Evolutionary conservation across 495 filamentous ascomycete genomes (phyloP).

Genomic region (Penicillium crystallinum): DNA sequence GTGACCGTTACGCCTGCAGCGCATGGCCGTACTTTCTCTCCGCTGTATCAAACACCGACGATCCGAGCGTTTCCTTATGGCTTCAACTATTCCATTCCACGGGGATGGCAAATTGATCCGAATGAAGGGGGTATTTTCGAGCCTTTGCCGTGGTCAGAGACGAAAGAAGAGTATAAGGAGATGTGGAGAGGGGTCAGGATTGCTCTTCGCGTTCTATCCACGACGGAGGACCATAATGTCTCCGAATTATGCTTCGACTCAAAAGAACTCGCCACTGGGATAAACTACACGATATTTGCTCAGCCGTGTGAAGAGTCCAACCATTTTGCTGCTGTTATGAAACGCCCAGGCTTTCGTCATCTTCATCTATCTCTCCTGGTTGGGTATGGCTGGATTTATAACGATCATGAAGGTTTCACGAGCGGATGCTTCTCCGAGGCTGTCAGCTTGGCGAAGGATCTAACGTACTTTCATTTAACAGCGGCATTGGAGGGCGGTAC

Average conservation of each 20-base stretch:
- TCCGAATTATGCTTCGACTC: constrained; percentile 18
- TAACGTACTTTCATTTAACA: constrained; percentile 13
- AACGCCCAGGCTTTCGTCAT: constrained; percentile 10
- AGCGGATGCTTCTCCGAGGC: constrained; percentile 11
- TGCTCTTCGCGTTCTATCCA: constrained; percentile 12
- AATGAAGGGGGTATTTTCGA: background rate
- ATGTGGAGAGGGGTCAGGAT: constrained; percentile 18
- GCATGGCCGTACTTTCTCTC: constrained; percentile 23
- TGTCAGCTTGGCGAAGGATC: constrained; percentile 11
- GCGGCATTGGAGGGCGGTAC: constrained; percentile 6
- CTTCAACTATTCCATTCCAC: constrained; percentile 28
- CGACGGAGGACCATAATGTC: constrained; percentile 7
- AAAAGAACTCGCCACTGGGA: constrained; percentile 12
- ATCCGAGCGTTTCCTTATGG: constrained; percentile 26
- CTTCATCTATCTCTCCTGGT: constrained; percentile 12
- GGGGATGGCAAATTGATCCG: constrained; percentile 21
- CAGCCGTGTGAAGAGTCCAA: constrained; percentile 8
- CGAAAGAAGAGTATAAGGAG: constrained; percentile 10
- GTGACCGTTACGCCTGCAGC: constrained; percentile 28
- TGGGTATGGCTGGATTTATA: constrained; percentile 8
- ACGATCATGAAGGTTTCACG: constrained; percentile 12
- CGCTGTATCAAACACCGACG: constrained; percentile 31
- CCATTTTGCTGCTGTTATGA: constrained; percentile 6
- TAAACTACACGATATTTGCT: constrained; percentile 11
- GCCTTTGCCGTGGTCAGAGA: constrained; percentile 7